Evolutionary conservation across 2,329 filamentous ascomycete species (phyloP).

Genomic region (Aspergillus floridensis): DNA sequence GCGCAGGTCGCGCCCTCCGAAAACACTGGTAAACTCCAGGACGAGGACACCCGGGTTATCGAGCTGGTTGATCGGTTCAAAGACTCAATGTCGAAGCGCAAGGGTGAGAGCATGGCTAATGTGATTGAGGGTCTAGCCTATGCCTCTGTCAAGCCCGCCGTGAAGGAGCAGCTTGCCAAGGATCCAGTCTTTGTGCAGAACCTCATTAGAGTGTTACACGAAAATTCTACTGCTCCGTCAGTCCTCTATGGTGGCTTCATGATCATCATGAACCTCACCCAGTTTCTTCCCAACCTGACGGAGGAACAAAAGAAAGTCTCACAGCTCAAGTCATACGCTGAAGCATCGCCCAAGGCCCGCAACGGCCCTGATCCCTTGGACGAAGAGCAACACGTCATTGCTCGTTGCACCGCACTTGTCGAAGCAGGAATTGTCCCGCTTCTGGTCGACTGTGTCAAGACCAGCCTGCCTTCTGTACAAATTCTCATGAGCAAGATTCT

Average conservation of each 20-base stretch:
- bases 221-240: slow-evolving; percentile 61
- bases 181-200: slow-evolving; percentile 67
- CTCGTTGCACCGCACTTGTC: slow-evolving; percentile 74
- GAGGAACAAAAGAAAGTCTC: slow-evolving; percentile 91
- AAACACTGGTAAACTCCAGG: slow-evolving; percentile 33
- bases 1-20: slow-evolving; percentile 30
- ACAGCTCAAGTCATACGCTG: slow-evolving; percentile 91
- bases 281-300: slow-evolving; percentile 71
- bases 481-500: slow-evolving; percentile 73
- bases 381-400: slow-evolving; percentile 70
- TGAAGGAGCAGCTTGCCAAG: slow-evolving; percentile 76
- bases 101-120: slow-evolving; percentile 62
- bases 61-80: slow-evolving; percentile 57
- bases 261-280: slow-evolving; percentile 79
- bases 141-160: slow-evolving; percentile 76
- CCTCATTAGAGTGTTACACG: slow-evolving; percentile 55
- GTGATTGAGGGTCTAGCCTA: slow-evolving; percentile 91
- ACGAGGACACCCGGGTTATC: slow-evolving; percentile 47
- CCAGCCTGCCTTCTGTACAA: slow-evolving; percentile 65
- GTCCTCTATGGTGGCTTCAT: slow-evolving; percentile 82
- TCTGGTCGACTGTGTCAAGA: slow-evolving; percentile 72
- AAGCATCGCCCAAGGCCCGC: slow-evolving; percentile 70
- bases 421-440: slow-evolving; percentile 74
- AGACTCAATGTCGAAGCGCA: slow-evolving; percentile 41
- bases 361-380: slow-evolving; percentile 63